Evolutionary conservation across 495 filamentous ascomycete species (phyloP), one percentile per base, ranked within the genome.

Genomic region (Stereocaulon alpinum): DNA sequence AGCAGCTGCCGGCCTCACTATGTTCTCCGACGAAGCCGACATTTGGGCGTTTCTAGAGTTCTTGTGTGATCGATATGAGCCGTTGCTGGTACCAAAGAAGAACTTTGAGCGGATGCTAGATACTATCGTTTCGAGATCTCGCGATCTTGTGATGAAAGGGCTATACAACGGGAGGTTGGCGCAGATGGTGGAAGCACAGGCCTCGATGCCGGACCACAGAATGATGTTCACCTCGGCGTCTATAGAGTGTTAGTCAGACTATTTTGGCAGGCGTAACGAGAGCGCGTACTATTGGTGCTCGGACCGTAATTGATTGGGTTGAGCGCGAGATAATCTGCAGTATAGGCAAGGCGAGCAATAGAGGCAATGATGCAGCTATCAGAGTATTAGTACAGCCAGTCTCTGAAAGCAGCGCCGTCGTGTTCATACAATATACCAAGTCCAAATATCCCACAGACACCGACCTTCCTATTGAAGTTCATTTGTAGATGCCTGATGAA

Each of bases 121-220:
- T 11, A 52, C 49, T 2, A 52, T 52, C 15, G 29, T 34, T 30
- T 52, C 29, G 17, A 52, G 7, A 9, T 17, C 34, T 10, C 49
- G 30, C 27, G 49, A 52, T 29, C 34, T 30, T 7, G 49, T 52
- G 30, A 52, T 52, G 30, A 52, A 22, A 9, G 52, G 42, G 17
- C 42, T 43, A 15, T 58, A 58, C 22, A 51, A 52, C 3, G 61
- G 61, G n/a, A 63, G 61, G 18, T 56, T 60, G 40, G 57, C 61
- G 52, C 61, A 63, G 32, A 63, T 61, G 20, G 48, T 56, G 6
- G 61, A 63, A 29, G 50, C 40, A 44, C 61, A 60, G 43, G 61
- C 58, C 52, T 63, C 61, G 57, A 63, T 56, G 20, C 61, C 61
- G 6, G 61, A 63, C 61, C 61, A 63, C 43, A 63, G 61, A 3